Percentiles rank a stretch among this genome's conserved stretches.
phyloP scores from a whole-genome alignment of 176 grass and related monocot genomes.

The Oryza brachyantha region DNA sequence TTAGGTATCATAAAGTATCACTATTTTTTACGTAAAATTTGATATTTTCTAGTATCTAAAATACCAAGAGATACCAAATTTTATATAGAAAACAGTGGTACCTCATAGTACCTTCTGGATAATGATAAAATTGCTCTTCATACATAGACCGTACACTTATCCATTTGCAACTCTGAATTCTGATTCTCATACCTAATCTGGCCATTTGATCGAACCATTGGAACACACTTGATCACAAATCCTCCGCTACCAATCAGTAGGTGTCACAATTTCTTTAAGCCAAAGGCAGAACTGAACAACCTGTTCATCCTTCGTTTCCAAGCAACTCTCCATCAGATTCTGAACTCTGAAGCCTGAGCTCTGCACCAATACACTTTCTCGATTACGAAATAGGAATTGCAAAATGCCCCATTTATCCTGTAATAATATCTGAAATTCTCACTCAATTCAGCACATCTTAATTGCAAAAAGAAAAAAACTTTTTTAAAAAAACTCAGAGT shows the following conservation, averaged over 20 bases:
- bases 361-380: neutral
- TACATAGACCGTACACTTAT: neutral
- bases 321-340: conserved; percentile 26
- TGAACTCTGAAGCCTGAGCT: neutral
- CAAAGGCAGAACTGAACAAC: conserved; percentile 15
- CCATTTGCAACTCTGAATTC: neutral
- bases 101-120: no score
- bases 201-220: neutral
- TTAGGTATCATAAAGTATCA: no score
- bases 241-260: conserved; percentile 23
- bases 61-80: no score
- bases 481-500: neutral
- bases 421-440: neutral
- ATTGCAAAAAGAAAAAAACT: neutral
- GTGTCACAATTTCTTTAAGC: conserved; percentile 34
- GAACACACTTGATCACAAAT: neutral
- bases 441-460: neutral
- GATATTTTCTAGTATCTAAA: no score
- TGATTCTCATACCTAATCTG: neutral
- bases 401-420: neutral
- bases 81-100: no score
- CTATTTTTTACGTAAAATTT: no score
- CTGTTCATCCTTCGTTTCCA: neutral
- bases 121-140: no score
- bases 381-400: neutral